These are phyloP conservation scores for Amanita pallidorosea DNA, from an alignment of 768 basidiomycete genomes.

Conservation along the genomic window DNA sequence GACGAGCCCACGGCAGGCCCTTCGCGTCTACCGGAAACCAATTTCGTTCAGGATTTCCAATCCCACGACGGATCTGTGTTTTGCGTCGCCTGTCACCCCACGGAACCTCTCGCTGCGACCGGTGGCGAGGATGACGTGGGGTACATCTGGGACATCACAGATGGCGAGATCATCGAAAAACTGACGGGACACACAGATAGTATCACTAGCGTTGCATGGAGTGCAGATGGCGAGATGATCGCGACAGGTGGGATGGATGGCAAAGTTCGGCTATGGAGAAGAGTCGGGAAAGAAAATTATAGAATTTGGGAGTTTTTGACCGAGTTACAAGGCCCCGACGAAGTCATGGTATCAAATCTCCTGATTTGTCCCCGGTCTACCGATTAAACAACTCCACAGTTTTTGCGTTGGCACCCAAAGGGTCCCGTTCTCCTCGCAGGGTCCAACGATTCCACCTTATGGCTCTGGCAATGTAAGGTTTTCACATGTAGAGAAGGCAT, in stretches of 20 bases:
- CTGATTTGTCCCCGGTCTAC: not conserved
- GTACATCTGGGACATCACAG: constrained; percentile 85
- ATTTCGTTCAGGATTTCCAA: constrained; percentile 59
- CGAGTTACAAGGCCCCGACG: constrained; percentile 87
- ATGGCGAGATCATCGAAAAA: constrained; percentile 71
- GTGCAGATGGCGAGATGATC: constrained; percentile 82
- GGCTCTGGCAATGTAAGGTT: constrained; percentile 95
- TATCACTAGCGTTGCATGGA: constrained; percentile 73
- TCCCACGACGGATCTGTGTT: constrained; percentile 76
- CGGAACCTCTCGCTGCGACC: constrained; percentile 71
- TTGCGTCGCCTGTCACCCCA: constrained; percentile 74
- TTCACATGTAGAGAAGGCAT: not conserved
- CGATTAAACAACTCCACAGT: constrained; percentile 39
- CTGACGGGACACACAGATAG: constrained; percentile 92
- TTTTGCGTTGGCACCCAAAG: constrained; percentile 94
- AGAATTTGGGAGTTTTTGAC: constrained; percentile 91
- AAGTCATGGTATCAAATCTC: constrained; percentile 67
- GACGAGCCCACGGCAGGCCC: constrained; percentile 33
- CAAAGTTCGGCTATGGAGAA: constrained; percentile 82
- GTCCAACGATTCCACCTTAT: constrained; percentile 86
- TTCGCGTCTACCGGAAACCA: constrained; percentile 37
- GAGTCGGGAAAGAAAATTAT: constrained; percentile 67
- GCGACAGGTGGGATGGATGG: constrained; percentile 99
- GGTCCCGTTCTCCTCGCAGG: constrained; percentile 84
- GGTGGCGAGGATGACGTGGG: constrained; percentile 95